Evolutionary conservation across 2,329 filamentous ascomycete species (phyloP), one percentile per base, ranked within the genome.

Genomic region (Emergomyces pasteurianus): DNA sequence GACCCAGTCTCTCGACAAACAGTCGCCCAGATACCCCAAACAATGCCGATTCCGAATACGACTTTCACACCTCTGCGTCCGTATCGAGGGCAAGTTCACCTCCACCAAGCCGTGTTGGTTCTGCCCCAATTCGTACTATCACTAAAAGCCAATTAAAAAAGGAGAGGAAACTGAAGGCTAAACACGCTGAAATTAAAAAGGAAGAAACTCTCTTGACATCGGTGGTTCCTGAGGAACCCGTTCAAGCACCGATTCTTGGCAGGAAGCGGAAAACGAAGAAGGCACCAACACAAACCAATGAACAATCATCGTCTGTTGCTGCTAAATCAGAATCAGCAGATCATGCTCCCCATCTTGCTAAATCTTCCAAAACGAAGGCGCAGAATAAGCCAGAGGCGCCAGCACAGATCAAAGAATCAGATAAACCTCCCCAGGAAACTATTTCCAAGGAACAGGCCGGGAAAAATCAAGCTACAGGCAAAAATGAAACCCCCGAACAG

Each of bases 111-210:
- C 80, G 80, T 62, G 80, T 86, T 28, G 83, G 83, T 6, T 81
- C 81, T 50, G 84, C 83, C 2, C 83, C 83, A 10, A 77, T 84
- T 5, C 77, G 82, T 57, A 74, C 79, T 58, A 81, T 85, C 69
- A 84, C 82, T 6, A 86, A 86, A 71, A 84, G 77, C 60, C 83
- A 86, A 66, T 75, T 77, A 55, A 85, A 85, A 72, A 86, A 85
- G 69, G 81, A 83, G 61, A 72, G 80, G 59, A 71, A 75, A 61
- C 77, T 81, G 58, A 79, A 79, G 63, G 77, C 77, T 1, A 79
- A 78, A 65, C 73, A 78, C 47, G 72, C 72, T 0, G 77, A 78
- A 61, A 70, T 71, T 14, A 72, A 78, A 69, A 76, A 77, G 56
- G 70, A 74, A 6, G 78, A 78, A 58, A 67, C 71, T 61, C 61